Evolutionary conservation across 495 filamentous ascomycete genomes (phyloP).

Genomic region (Clohesyomyces aquaticus): DNA sequence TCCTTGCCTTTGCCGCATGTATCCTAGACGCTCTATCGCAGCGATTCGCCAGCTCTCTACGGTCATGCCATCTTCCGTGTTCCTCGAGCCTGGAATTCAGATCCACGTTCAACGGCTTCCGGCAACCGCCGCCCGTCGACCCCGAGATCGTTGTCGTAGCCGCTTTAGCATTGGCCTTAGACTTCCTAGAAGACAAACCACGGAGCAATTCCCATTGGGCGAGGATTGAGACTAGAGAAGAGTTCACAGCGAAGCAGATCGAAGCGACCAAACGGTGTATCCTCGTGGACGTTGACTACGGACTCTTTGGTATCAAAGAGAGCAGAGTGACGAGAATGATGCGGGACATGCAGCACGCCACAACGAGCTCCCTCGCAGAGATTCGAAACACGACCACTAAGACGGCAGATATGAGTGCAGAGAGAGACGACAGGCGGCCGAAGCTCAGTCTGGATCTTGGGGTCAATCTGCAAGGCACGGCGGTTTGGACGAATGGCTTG

Average conservation of each 20-base stretch:
- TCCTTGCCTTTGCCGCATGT: constrained; percentile 38
- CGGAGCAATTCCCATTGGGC: constrained; percentile 32
- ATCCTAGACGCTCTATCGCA: constrained; percentile 36
- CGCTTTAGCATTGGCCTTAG: constrained; percentile 32
- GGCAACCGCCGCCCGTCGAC: constrained; percentile 7
- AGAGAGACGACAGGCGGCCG: constrained; percentile 15
- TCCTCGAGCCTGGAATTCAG: not conserved
- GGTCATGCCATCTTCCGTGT: not conserved
- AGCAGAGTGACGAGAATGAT: constrained; percentile 32
- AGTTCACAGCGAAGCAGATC: constrained; percentile 24
- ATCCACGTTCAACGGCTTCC: not conserved
- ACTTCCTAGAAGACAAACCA: constrained; percentile 27
- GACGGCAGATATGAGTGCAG: not conserved
- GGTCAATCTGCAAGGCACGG: constrained; percentile 16
- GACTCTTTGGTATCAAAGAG: constrained; percentile 23
- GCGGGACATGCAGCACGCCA: constrained; percentile 22
- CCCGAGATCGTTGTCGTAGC: constrained; percentile 36
- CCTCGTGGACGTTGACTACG: constrained; percentile 38
- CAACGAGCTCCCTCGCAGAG: not conserved
- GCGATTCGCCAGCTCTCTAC: constrained; percentile 30
- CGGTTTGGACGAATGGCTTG: constrained; percentile 32
- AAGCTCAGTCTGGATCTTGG: constrained; percentile 12
- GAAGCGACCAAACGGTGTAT: constrained; percentile 27
- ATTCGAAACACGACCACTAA: not conserved
- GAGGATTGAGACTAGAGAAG: not conserved